Conservation (phyloP, 129 eudicot species). For the Glebionis coronaria region DNA sequence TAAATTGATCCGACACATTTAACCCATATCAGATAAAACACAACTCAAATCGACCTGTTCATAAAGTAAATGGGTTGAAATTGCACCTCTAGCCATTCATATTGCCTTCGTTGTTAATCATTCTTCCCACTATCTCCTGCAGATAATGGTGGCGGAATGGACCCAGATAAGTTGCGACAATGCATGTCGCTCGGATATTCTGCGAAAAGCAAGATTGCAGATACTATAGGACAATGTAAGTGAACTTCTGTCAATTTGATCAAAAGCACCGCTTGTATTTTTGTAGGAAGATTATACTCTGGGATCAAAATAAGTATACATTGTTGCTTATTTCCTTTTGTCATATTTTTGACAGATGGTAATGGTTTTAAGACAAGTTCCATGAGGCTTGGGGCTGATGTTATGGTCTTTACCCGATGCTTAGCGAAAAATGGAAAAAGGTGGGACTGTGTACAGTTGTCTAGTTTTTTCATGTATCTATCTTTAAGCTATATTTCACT, state of each 20-base stretch:
- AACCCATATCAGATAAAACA: not conserved
- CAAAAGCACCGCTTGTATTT: constrained; percentile 3
- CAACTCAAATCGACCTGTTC: not conserved
- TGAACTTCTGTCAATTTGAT: not conserved
- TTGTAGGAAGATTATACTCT: not conserved
- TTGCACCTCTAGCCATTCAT: not conserved
- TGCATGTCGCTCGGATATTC: constrained; percentile 99
- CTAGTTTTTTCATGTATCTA: not conserved
- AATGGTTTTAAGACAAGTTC: constrained; percentile 98
- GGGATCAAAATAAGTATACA: not conserved
- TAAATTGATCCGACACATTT: not conserved
- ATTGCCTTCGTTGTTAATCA: not conserved
- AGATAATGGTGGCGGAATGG: constrained; percentile 99
- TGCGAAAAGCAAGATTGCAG: constrained; percentile 68
- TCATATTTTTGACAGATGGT: constrained; percentile 59
- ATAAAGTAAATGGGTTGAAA: not conserved
- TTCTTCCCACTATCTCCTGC: constrained; percentile 11
- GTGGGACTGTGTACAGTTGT: constrained; percentile 28
- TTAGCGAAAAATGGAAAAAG: constrained; percentile 58
- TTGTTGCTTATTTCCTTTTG: not conserved
- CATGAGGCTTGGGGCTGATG: constrained; percentile 99
- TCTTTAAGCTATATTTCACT: not conserved
- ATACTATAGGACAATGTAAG: constrained; percentile 93
- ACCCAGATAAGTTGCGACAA: constrained; percentile 85
- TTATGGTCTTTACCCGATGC: constrained; percentile 82